These are phyloP conservation scores for Penstemon barbatus DNA, from an alignment of 257 asterid genomes.

Conservation along the genomic window DNA sequence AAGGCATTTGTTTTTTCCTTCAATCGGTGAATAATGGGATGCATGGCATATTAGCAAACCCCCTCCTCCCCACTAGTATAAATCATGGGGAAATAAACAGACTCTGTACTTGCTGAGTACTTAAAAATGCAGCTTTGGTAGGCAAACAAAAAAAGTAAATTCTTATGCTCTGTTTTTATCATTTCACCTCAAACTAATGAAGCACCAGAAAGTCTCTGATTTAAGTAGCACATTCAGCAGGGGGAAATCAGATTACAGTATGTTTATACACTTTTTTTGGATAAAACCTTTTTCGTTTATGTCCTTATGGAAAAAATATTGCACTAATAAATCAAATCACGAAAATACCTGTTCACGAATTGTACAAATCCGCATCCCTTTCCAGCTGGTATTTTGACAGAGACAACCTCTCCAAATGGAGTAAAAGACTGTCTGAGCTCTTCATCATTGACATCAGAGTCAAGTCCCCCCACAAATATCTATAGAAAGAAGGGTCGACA, in stretches of 20 bases:
- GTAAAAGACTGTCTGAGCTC: conserved; percentile 49
- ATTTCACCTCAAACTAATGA: conserved; percentile 4
- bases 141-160: not conserved
- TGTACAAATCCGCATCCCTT: conserved; percentile 72
- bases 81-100: not conserved
- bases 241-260: not conserved
- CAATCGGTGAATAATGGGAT: not conserved
- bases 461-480: conserved; percentile 51
- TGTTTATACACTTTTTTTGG: not conserved
- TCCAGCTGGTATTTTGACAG: conserved; percentile 60
- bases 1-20: not conserved
- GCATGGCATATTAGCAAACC: not conserved
- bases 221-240: conserved; percentile 8
- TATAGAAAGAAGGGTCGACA: conserved; percentile 26
- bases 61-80: not conserved
- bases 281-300: not conserved
- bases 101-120: not conserved
- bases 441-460: conserved; percentile 55
- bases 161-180: not conserved
- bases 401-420: conserved; percentile 54
- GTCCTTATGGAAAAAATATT: not conserved
- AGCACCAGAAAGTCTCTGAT: not conserved
- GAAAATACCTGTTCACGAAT: conserved; percentile 57
- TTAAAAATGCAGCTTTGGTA: not conserved
- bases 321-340: conserved; percentile 13